phyloP scores from a whole-genome alignment of 345 rosid genomes.

The Pistacia vera region DNA sequence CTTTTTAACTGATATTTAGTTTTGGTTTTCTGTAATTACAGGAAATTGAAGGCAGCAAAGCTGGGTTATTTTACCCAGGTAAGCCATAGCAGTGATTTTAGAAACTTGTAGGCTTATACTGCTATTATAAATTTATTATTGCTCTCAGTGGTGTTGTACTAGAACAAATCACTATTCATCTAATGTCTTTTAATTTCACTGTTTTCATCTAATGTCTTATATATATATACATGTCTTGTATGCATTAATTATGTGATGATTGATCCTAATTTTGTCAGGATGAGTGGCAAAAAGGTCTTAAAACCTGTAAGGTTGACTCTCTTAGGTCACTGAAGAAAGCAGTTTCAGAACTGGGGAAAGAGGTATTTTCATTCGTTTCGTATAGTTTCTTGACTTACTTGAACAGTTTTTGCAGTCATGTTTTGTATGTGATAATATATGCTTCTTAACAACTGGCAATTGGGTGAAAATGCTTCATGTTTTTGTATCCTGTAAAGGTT shows the following conservation, averaged over 20 bases:
- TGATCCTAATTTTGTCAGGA: conserved; percentile 31
- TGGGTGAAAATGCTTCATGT: conserved; percentile 4
- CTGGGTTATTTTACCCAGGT: conserved; percentile 56
- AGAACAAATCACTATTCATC: not conserved
- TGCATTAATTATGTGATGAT: not conserved
- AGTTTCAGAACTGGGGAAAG: conserved; percentile 39
- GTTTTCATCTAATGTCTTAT: too few species aligned
- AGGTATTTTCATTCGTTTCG: conserved; percentile 32
- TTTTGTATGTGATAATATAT: not conserved
- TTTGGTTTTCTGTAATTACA: conserved; percentile 20
- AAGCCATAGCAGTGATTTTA: conserved; percentile 1
- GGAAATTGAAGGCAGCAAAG: conserved; percentile 58
- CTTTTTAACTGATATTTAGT: conserved; percentile 5
- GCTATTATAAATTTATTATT: not conserved
- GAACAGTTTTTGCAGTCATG: not conserved
- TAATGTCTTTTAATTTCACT: not conserved
- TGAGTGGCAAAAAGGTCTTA: conserved; percentile 55
- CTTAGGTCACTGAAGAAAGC: conserved; percentile 40
- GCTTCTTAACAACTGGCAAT: not conserved
- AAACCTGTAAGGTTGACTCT: conserved; percentile 38
- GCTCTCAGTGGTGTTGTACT: not conserved
- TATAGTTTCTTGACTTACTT: conserved; percentile 1
- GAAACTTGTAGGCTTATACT: not conserved
- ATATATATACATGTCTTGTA: not conserved
- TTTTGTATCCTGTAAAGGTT: conserved; percentile 34